phyloP scores from a whole-genome alignment of 208 protist genomes.

The Leishmania major region DNA sequence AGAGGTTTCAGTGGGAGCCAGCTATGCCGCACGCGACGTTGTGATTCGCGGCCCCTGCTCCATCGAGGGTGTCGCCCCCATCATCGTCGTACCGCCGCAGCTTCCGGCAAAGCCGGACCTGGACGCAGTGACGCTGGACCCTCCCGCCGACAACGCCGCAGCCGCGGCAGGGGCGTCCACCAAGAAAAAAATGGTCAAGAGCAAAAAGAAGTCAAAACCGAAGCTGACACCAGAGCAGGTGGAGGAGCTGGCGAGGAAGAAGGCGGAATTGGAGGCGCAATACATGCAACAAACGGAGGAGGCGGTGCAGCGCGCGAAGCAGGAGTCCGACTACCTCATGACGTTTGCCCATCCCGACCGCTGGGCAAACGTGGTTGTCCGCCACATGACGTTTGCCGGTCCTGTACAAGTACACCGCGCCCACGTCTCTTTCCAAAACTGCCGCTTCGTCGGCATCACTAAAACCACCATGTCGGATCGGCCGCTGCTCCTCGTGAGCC shows the following conservation, averaged over 20 bases:
- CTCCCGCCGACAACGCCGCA: background rate
- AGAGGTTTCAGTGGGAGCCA: constrained; percentile 36
- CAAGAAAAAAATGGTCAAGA: constrained; percentile 25
- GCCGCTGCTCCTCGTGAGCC: constrained; percentile 73
- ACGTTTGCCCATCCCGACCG: constrained; percentile 84
- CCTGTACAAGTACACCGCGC: constrained; percentile 72
- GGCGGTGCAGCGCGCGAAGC: constrained; percentile 54
- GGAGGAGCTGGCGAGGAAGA: constrained; percentile 65
- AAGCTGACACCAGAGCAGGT: constrained; percentile 71
- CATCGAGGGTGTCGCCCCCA: constrained; percentile 63
- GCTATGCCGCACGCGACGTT: constrained; percentile 48
- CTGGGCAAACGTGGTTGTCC: constrained; percentile 69
- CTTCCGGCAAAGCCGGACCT: constrained; percentile 42
- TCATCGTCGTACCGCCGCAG: constrained; percentile 71
- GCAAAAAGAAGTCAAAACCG: constrained; percentile 46
- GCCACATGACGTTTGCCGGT: constrained; percentile 75
- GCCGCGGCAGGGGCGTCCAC: constrained; percentile 7
- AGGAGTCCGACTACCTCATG: constrained; percentile 80
- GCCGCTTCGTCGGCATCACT: constrained; percentile 47
- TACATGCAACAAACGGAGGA: constrained; percentile 68
- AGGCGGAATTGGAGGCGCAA: constrained; percentile 56
- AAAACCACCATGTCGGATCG: constrained; percentile 3
- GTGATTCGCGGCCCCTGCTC: constrained; percentile 45
- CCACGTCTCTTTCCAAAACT: constrained; percentile 86
- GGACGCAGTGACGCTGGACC: constrained; percentile 23